Percentiles rank a stretch among this genome's conserved stretches.
phyloP scores from a whole-genome alignment of 768 basidiomycete genomes.

The Rhodotorula graminis region DNA sequence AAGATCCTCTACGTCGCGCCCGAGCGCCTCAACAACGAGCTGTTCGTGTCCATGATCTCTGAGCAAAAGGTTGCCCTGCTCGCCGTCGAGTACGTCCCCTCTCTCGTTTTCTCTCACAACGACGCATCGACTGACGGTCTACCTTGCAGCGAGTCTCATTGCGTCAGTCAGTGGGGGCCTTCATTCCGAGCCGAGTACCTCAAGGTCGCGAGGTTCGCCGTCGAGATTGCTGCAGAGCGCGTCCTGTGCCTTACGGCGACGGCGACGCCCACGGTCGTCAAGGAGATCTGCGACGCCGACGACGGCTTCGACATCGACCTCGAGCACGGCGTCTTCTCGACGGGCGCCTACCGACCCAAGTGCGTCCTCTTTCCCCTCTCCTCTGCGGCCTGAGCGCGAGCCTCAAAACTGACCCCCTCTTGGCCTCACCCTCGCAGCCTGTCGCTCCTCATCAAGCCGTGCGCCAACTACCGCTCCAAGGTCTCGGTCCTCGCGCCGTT shows the following conservation, averaged over 20 bases:
- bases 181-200: conserved; percentile 49
- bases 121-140: conserved; percentile 36
- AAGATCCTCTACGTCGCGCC: conserved; percentile 56
- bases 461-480: conserved; percentile 47
- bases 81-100: conserved; percentile 49
- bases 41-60: conserved; percentile 52
- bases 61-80: conserved; percentile 52
- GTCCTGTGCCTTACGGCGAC: conserved; percentile 51
- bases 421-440: conserved; percentile 21
- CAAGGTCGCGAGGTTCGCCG: conserved; percentile 53
- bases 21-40: conserved; percentile 54
- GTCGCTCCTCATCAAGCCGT: conserved; percentile 41
- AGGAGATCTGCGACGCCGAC: conserved; percentile 50
- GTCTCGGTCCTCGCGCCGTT: conserved; percentile 49
- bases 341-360: conserved; percentile 53
- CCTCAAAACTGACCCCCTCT: neutral
- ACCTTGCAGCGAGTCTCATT: conserved; percentile 37
- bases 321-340: conserved; percentile 50
- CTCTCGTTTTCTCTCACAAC: too few relatives aligned
- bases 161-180: conserved; percentile 42
- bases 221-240: conserved; percentile 52
- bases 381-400: too few relatives aligned
- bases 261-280: conserved; percentile 51
- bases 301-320: conserved; percentile 51
- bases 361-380: conserved; percentile 19